Base-by-base conservation (phyloP, 371 early-diverging fungal species). In the Syncephalastrum monosporum region DNA sequence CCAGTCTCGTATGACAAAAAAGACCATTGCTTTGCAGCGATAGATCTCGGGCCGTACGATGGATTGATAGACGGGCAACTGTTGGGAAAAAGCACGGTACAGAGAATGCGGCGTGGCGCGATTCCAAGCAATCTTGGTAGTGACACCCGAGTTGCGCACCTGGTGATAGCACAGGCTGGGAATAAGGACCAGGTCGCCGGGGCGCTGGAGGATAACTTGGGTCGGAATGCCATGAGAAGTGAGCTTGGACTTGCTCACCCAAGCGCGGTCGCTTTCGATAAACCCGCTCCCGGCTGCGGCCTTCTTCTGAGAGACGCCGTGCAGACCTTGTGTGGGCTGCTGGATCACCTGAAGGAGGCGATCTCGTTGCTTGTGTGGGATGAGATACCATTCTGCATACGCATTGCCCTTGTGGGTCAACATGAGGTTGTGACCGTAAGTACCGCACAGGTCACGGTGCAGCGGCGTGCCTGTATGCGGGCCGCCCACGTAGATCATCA, bases 371-470 rank as follows among this genome's bases (percentile, higher is more conserved):
- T 58, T 14, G 13, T 64, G 14, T 50, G 60, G 51, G 10, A 74
- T 55, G 23, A 74, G 56, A 19, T 57, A 24, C 75, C 75, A 74
- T 29, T 74, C 69, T 8, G 75, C 57, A 47, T 50, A 69, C 0
- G 61, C 72, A 1, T 41, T 59, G 29, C 57, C 38, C 10, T 60
- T 53, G 1, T 50, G 58, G 38, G 56, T 61, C 5, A 55, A 53
- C 75, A 75, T 75, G 1, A 75, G 25, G 12, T 75, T 75, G 42
- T 75, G 76, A 3, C 76, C 76, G 59, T 72, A 57, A 1, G 76
- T 70, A 13, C 64, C 72, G 47, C 71, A 72, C 3, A 75, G 51
- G 42, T 75, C 76, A 12, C 64, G 60, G 55, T 75, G 72, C 5
- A 69, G 45, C 3, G 75, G 64, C 25, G 75, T 74, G 6, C 76